Evolutionary conservation across 2,329 filamentous ascomycete species (phyloP).

Genomic region (Scorias spongiosa): DNA sequence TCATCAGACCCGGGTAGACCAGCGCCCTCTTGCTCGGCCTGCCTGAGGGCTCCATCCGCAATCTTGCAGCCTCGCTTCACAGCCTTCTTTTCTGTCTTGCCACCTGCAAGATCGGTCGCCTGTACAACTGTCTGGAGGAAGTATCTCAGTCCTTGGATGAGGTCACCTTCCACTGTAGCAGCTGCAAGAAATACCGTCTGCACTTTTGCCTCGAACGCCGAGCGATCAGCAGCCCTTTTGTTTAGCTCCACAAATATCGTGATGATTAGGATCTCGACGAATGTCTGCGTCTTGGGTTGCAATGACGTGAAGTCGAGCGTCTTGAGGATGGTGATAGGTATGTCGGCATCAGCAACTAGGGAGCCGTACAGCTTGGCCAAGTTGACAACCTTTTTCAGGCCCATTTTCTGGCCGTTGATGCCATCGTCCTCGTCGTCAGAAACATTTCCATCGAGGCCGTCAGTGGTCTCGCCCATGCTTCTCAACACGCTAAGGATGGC

Average conservation of each 20-base stretch:
- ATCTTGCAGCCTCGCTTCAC: slow-evolving; percentile 29
- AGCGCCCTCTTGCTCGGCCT: slow-evolving; percentile 2
- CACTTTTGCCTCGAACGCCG: slow-evolving; percentile 29
- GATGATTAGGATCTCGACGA: slow-evolving; percentile 68
- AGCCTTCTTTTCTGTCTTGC: slow-evolving; percentile 36
- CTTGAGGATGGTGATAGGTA: slow-evolving; percentile 44
- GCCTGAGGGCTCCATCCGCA: slow-evolving; percentile 11
- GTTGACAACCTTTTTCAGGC: slow-evolving; percentile 48
- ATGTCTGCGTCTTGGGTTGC: slow-evolving; percentile 58
- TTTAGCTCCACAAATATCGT: slow-evolving; percentile 46
- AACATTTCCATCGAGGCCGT: slow-evolving; percentile 41
- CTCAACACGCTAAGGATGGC: slow-evolving; percentile 76
- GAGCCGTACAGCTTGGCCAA: slow-evolving; percentile 51
- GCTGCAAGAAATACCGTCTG: slow-evolving; percentile 53
- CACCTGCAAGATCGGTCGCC: slow-evolving; percentile 41
- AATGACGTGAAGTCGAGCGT: slow-evolving; percentile 66
- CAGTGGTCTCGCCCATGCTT: slow-evolving; percentile 60
- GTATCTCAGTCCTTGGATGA: slow-evolving; percentile 61
- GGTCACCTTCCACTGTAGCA: slow-evolving; percentile 46
- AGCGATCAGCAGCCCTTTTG: slow-evolving; percentile 24
- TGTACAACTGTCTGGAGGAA: slow-evolving; percentile 63
- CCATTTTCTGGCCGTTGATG: slow-evolving; percentile 35
- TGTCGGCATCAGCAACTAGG: slow-evolving; percentile 43
- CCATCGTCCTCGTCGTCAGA: slow-evolving; percentile 40
- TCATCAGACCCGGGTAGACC: neutral